phyloP scores from a whole-genome alignment of 495 filamentous ascomycete species.

The Aspergillus steynii region DNA sequence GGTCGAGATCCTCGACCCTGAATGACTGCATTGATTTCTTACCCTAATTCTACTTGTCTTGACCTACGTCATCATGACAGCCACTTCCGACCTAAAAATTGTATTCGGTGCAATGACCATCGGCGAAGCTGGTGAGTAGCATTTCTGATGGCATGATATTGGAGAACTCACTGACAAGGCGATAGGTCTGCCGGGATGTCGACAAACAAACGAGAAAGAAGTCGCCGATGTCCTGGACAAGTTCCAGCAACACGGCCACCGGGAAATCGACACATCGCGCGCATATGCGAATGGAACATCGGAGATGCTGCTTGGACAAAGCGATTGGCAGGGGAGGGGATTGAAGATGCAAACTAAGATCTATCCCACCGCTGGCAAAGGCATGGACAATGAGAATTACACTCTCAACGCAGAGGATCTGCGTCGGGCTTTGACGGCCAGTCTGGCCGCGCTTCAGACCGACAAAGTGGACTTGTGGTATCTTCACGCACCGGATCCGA shows the following conservation, averaged over 20 bases:
- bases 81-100: no score
- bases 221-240: constrained; percentile 40
- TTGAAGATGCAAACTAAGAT: constrained; percentile 53
- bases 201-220: constrained; percentile 5
- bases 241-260: constrained; percentile 54
- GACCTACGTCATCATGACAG: no score
- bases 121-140: no score
- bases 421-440: constrained; percentile 29
- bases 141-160: no score
- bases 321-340: constrained; percentile 38
- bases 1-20: no score
- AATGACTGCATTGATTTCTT: no score
- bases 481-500: constrained; percentile 53
- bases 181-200: no score
- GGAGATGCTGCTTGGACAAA: constrained; percentile 45
- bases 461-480: constrained; percentile 46
- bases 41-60: no score
- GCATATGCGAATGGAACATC: constrained; percentile 50
- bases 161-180: no score
- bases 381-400: constrained; percentile 11
- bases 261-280: constrained; percentile 55
- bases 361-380: constrained; percentile 31
- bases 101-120: no score
- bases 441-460: constrained; percentile 43
- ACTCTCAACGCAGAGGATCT: constrained; percentile 34